A percentile compares a stretch with the other conserved stretches of the same genome.
These are phyloP conservation scores for Chrysoporthe puriensis DNA, from an alignment of 2,329 filamentous ascomycete species.

Conservation along the genomic window DNA sequence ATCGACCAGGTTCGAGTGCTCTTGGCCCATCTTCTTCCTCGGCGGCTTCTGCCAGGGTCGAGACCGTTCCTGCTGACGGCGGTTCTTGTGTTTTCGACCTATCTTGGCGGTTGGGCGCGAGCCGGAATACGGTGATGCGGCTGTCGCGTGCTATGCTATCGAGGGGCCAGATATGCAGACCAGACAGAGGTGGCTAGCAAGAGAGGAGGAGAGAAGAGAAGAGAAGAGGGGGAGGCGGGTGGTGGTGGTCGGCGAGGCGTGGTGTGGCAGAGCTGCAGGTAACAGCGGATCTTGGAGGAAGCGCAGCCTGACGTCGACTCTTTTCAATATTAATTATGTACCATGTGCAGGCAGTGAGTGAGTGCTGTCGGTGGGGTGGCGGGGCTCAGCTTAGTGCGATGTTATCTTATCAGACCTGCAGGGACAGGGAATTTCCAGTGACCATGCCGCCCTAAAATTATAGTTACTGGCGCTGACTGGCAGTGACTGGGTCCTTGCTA, in stretches of 20 bases:
- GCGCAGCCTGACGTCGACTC: not conserved
- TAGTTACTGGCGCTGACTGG: too few relatives aligned
- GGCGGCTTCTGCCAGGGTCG: slow-evolving; percentile 29
- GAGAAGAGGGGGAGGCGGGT: not conserved
- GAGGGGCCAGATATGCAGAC: not conserved
- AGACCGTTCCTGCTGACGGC: slow-evolving; percentile 39
- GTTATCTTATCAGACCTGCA: too few relatives aligned
- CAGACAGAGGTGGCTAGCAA: not conserved
- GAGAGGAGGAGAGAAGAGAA: too few relatives aligned
- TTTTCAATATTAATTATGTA: too few relatives aligned
- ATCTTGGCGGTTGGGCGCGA: slow-evolving; percentile 38
- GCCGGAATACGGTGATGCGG: not conserved
- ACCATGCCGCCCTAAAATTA: too few relatives aligned
- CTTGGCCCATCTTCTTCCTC: slow-evolving; percentile 74
- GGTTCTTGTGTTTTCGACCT: slow-evolving; percentile 44
- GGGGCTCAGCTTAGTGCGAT: too few relatives aligned
- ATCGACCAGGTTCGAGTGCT: slow-evolving; percentile 70
- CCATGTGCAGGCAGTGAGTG: too few relatives aligned
- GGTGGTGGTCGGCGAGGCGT: too few relatives aligned
- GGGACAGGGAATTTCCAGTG: too few relatives aligned
- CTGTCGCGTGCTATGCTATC: not conserved
- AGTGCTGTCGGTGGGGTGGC: not conserved
- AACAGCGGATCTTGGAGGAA: not conserved
- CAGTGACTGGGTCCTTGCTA: too few relatives aligned
- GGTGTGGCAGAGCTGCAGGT: not conserved